Conservation (phyloP, 768 basidiomycete species). For the Cystobasidium ongulense region DNA sequence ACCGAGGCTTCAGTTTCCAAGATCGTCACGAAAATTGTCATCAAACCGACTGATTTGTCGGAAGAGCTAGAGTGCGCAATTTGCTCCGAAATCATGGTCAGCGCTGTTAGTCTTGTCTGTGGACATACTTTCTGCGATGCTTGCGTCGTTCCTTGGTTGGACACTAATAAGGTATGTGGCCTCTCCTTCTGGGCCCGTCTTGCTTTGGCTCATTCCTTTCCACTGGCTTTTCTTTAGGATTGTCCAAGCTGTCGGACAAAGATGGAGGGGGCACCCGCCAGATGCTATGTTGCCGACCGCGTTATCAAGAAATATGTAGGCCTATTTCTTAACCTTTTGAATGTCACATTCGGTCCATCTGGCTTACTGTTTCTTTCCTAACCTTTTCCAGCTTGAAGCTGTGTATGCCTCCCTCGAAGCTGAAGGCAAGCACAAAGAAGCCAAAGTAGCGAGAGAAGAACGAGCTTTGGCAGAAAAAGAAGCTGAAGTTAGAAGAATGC, state of each 20-base stretch:
- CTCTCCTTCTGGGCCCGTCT: not conserved
- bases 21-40: not conserved
- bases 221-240: not conserved
- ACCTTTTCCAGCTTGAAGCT: not conserved
- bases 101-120: conserved; percentile 19
- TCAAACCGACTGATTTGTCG: not conserved
- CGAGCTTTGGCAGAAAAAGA: conserved; percentile 1
- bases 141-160: conserved; percentile 17
- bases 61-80: conserved; percentile 20
- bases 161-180: not conserved
- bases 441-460: conserved; percentile 2
- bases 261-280: not conserved
- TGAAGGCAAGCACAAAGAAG: conserved; percentile 1
- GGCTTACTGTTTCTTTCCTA: not conserved
- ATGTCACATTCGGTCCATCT: not conserved
- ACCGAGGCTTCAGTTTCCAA: not conserved
- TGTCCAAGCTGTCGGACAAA: not conserved
- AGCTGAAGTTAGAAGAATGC: not conserved
- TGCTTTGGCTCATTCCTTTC: not conserved
- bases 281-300: conserved; percentile 11
- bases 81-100: conserved; percentile 26
- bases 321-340: too few relatives aligned
- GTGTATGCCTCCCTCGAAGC: conserved; percentile 5
- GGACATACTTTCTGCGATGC: conserved; percentile 23
- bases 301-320: conserved; percentile 28